A percentile compares a stretch with the other conserved stretches of the same genome.
Evolutionary conservation across 73 alveolate species (phyloP).

Genomic region (Tetrahymena borealis): DNA sequence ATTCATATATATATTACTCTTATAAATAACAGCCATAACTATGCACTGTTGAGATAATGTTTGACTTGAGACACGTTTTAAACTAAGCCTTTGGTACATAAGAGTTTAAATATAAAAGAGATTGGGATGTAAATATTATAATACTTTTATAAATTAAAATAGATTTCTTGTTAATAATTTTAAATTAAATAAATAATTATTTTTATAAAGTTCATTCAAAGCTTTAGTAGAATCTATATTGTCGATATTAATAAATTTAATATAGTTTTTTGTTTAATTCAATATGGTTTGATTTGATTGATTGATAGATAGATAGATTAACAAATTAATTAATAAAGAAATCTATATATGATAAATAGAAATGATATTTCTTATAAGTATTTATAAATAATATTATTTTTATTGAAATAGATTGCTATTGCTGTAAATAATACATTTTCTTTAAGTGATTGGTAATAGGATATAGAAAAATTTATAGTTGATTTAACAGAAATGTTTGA

Average conservation of each 20-base stretch:
- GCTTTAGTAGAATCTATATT: no score
- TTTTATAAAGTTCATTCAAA: no score
- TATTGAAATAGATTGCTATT: background rate
- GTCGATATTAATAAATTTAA: no score
- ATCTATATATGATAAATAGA: no score
- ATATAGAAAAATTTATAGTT: background rate
- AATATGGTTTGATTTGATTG: no score
- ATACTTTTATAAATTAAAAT: no score
- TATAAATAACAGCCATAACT: background rate
- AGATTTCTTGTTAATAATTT: no score
- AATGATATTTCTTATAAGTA: background rate
- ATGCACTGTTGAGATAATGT: background rate
- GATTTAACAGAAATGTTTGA: background rate
- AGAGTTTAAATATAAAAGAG: background rate
- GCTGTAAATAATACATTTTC: background rate
- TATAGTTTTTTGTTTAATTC: no score
- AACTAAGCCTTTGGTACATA: background rate
- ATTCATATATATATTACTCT: background rate
- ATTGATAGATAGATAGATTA: no score
- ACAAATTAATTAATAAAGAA: background rate
- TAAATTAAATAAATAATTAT: no score
- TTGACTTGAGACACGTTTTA: background rate
- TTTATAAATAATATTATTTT: background rate
- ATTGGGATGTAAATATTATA: background rate
- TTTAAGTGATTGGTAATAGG: background rate